A percentile compares a stretch with the other conserved stretches of the same genome.
Evolutionary conservation across 192 early-diverging fungal species (phyloP).

Genomic region (Coemansia sp.): DNA sequence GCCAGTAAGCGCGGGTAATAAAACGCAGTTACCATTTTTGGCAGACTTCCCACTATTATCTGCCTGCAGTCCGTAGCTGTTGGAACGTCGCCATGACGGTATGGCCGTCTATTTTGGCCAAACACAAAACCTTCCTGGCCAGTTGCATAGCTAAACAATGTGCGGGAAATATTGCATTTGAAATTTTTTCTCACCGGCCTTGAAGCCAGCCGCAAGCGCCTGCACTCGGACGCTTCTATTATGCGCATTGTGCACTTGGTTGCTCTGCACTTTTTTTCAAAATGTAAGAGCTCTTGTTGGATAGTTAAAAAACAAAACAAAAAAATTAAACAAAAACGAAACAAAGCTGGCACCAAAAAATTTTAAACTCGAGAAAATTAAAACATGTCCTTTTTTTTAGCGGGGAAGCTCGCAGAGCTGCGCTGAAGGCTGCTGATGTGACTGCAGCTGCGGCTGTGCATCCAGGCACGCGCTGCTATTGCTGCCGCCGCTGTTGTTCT

Average conservation of each 20-base stretch:
- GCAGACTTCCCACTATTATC: background rate
- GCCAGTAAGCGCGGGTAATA: conserved; percentile 9
- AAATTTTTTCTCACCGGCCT: conserved; percentile 3
- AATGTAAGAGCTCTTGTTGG: too few relatives aligned
- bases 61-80: background rate
- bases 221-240: background rate
- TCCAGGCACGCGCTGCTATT: conserved; percentile 26
- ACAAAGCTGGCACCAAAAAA: conserved; percentile 10
- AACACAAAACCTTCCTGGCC: background rate
- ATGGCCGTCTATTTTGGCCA: too few relatives aligned
- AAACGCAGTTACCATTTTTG: conserved; percentile 5
- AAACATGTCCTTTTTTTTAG: background rate
- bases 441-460: conserved; percentile 28
- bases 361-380: conserved; percentile 2
- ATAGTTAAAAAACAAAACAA: conserved; percentile 1
- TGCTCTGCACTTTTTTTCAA: too few relatives aligned
- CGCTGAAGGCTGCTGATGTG: conserved; percentile 40
- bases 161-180: background rate
- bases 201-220: too few relatives aligned
- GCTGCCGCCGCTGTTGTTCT: conserved; percentile 16
- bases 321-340: conserved; percentile 9
- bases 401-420: conserved; percentile 51
- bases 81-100: too few relatives aligned
- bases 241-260: background rate
- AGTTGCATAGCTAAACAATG: background rate